A percentile compares a stretch with the other conserved stretches of the same genome.
phyloP scores from a whole-genome alignment of 1,139 yeast species.

The Spencermartinsiella ligniputridi region DNA sequence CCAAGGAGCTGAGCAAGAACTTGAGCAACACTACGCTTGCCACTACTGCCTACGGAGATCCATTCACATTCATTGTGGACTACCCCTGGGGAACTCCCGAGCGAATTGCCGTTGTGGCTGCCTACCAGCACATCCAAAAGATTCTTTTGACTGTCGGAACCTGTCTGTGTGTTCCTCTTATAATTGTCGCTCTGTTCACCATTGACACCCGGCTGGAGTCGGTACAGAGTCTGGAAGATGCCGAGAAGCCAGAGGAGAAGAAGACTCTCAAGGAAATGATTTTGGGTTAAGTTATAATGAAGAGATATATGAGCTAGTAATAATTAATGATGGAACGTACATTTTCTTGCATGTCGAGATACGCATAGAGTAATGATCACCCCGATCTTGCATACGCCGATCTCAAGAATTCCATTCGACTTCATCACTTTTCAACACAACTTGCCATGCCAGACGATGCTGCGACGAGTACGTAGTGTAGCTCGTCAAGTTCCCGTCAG shows the following conservation, averaged over 20 bases:
- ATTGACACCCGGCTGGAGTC: slow-evolving; percentile 48
- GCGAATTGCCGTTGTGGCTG: slow-evolving; percentile 50
- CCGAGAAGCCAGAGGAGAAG: slow-evolving; percentile 28
- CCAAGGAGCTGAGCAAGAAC: slow-evolving; percentile 28
- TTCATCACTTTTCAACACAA: no score
- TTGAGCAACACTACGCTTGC: slow-evolving; percentile 38
- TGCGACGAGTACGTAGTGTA: neutral
- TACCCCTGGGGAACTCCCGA: slow-evolving; percentile 60
- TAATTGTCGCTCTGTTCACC: slow-evolving; percentile 46
- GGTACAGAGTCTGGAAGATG: slow-evolving; percentile 36
- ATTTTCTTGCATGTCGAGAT: no score
- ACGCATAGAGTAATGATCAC: no score
- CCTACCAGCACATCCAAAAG: slow-evolving; percentile 59
- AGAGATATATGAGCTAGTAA: no score
- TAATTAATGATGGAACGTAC: no score
- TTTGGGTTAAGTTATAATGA: slow-evolving; percentile 2
- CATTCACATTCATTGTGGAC: slow-evolving; percentile 43
- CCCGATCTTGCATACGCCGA: no score
- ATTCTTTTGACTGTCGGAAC: slow-evolving; percentile 55
- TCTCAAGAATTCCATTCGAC: no score
- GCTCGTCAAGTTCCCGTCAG: neutral
- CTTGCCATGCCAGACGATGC: no score
- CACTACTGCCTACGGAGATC: slow-evolving; percentile 48
- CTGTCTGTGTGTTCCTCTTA: slow-evolving; percentile 50
- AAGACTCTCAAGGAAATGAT: neutral